These are phyloP conservation scores for Adansonia digitata DNA, from an alignment of 345 rosid species.

Conservation along the genomic window DNA sequence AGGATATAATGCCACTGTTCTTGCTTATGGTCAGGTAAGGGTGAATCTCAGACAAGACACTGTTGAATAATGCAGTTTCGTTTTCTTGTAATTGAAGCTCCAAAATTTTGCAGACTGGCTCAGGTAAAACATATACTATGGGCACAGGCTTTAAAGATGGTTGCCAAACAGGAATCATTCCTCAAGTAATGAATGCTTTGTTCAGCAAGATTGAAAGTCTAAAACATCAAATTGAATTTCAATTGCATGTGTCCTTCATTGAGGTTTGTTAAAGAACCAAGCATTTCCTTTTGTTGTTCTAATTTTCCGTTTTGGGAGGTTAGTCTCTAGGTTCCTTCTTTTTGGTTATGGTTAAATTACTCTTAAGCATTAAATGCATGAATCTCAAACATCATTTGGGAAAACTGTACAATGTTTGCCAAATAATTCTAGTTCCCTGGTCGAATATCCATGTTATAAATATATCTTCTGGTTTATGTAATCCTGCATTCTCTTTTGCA, in stretches of 20 bases:
- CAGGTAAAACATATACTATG: constrained; percentile 99
- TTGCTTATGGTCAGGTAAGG: constrained; percentile 97
- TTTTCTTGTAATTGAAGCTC: constrained; percentile 13
- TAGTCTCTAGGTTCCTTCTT: not conserved
- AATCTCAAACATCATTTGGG: not conserved
- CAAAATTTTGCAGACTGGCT: constrained; percentile 70
- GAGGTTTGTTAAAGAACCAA: constrained; percentile 53
- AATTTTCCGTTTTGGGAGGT: constrained; percentile 3
- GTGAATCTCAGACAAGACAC: constrained; percentile 9
- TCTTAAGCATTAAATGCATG: not conserved
- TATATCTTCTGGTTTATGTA: not conserved
- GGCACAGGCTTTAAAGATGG: constrained; percentile 92
- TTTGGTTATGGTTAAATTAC: not conserved
- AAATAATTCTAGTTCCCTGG: not conserved
- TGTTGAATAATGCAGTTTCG: not conserved
- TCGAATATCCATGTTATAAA: not conserved
- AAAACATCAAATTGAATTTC: constrained; percentile 81
- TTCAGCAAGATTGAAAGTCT: constrained; percentile 76
- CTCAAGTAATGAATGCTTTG: constrained; percentile 83
- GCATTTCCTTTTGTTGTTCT: constrained; percentile 9
- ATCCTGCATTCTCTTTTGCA: not conserved
- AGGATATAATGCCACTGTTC: constrained; percentile 98
- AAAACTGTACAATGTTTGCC: not conserved
- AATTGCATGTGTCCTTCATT: constrained; percentile 86
- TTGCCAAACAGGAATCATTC: constrained; percentile 70